Evolutionary conservation across 208 protist species (phyloP), one percentile per base, ranked within the genome.

Genomic region (Herpetomonas tarakana): DNA sequence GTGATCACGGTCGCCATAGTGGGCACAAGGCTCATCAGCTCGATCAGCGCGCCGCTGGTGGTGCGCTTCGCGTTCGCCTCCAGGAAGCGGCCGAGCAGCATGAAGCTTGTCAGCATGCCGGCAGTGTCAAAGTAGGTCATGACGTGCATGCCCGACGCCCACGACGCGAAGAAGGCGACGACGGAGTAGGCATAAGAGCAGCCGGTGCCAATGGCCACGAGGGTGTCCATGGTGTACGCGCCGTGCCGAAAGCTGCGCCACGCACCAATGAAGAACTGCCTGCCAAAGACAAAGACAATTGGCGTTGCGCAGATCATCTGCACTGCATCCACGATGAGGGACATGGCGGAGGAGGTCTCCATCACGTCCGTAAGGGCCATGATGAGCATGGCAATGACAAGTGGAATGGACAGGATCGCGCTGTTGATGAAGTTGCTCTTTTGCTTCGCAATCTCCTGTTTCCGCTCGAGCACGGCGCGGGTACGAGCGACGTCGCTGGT

Each of bases 21-120:
- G 21, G 91, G 87, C 21, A 87, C 83, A 14, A 98, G 64, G 26
- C 65, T 79, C 82, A 97, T 87, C 9, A 98, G 63, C 12, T 88
- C 69, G 24, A 89, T 74, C 4, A 99, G 67, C 0, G 94, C 96
- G 1, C 86, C 69, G 14, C 78, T 93, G 19, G 97, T 97, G 55
- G 90, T 86, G 22, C 89, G 77, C 68, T 97, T 98, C 16, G 97
- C 97, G n/a, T 83, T 61, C 0, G 78, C 76, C 73, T 99, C 97
- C 1, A 99, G 78, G 46, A 88, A 98, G 60, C 96, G 92, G 1
- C 98, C 98, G 2, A 99, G 79, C 52, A 98, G 81, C 78, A 99
- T 97, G 61, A 99, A 98, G 9, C 89, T 87, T 2, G 98, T 92
- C 4, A 99, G 74, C 69, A 97, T 89, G 25, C 87, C 92, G 0